Evolutionary conservation across 129 eudicot species (phyloP), one percentile per base, ranked within the genome.

Genomic region (Flaveria trinervia): DNA sequence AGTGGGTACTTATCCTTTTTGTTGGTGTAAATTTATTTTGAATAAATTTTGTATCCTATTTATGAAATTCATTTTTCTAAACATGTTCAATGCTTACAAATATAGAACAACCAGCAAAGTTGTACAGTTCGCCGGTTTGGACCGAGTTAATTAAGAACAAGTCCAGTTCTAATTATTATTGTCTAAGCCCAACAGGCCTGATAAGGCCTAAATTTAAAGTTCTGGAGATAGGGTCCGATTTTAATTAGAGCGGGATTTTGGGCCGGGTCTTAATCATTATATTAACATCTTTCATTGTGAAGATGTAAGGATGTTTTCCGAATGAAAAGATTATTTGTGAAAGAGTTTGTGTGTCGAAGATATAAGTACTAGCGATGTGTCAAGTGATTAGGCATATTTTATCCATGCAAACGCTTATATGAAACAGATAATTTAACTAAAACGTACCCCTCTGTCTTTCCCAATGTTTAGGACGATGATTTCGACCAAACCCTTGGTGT

Each of bases 381-480:
- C 36, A 30, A 30, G 36, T 3, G 36, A 30, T 30, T 30, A 30
- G 36, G 3, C 36, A 30, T 30, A 30, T 30, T 30, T 30, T 30
- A 30, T 30, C 36, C 3, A 30, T 3, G 36, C 33, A 30, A 30
- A 30, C 5, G 13, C 9, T 45, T 5, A 36, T 36, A 36, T 1
- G 0, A 4, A 36, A 36, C 41, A 7, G 8, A 36, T 36, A 36
- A 36, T 36, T 5, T 4, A 36, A 36, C 7, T 5, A 36, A 5
- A 11, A 43, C 72, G 12, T 86, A 91, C 97, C 86, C 91, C 92
- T 84, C 97, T 65, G 79, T 92, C 97, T 83, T 77, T 89, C 69
- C 97, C 97, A 18, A 92, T 92, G 85, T 92, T 92, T 23, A 92
- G 93, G 26, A 92, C 97, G 7, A 92, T 92, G 79, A 92, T 89